Percentiles rank a stretch among this genome's conserved stretches.
These are phyloP conservation scores for Pseudocercospora fijiensis DNA, from an alignment of 2,329 filamentous ascomycete genomes.

Conservation along the genomic window DNA sequence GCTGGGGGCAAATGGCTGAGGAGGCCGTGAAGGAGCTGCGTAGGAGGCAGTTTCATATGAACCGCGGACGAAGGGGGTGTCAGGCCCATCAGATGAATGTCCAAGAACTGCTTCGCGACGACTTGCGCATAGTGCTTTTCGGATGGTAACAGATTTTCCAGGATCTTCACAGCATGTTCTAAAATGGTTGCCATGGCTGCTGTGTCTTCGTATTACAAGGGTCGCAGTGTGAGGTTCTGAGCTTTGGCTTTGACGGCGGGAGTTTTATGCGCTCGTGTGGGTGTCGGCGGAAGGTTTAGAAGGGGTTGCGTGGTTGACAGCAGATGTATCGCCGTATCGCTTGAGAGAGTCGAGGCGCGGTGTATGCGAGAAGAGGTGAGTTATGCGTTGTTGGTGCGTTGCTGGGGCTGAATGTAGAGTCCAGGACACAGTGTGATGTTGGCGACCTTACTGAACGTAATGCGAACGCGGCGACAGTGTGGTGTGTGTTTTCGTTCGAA, in stretches of 20 bases:
- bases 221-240: neutral
- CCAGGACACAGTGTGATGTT: neutral
- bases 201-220: neutral
- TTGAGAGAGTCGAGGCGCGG: neutral
- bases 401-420: neutral
- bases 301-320: neutral
- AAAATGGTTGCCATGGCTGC: neutral
- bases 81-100: neutral
- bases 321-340: neutral
- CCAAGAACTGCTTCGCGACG: neutral
- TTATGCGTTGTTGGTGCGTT: neutral
- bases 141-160: neutral
- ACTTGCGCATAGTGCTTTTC: neutral
- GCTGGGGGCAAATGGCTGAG: neutral
- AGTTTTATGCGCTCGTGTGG: neutral
- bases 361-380: neutral
- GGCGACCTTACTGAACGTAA: neutral
- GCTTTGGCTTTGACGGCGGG: neutral
- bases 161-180: neutral
- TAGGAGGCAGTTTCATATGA: neutral
- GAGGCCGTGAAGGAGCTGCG: neutral
- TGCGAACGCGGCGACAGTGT: neutral
- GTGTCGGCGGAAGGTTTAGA: neutral
- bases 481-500: neutral
- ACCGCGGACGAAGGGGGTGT: neutral